phyloP scores from a whole-genome alignment of 805 yeast genomes.

The Saturnispora halmiae region DNA sequence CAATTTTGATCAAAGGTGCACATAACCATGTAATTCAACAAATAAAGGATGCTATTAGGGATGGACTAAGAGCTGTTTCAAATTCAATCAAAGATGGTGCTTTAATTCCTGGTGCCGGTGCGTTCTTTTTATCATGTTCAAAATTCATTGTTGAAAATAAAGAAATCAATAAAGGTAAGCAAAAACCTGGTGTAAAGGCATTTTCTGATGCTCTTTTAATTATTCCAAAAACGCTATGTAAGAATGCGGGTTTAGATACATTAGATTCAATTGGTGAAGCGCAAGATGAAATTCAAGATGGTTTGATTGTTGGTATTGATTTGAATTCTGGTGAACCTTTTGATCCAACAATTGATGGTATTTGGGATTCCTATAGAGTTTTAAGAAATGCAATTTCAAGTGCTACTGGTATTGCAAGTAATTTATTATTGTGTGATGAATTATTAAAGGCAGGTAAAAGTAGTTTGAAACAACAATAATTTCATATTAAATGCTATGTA shows the following conservation, averaged over 20 bases:
- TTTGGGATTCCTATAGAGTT: slow-evolving; percentile 95
- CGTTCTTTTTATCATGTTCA: slow-evolving; percentile 80
- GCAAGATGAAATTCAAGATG: slow-evolving; percentile 80
- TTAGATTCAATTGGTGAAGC: slow-evolving; percentile 81
- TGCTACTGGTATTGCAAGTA: slow-evolving; percentile 91
- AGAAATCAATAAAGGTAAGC: slow-evolving; percentile 62
- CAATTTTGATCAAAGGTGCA: slow-evolving; percentile 89
- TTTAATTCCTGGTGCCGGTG: slow-evolving; percentile 95
- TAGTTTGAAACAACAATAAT: slow-evolving; percentile 53
- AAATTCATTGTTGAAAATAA: slow-evolving; percentile 51
- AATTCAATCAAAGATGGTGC: slow-evolving; percentile 79
- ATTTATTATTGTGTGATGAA: slow-evolving; percentile 89
- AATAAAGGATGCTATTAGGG: slow-evolving; percentile 94
- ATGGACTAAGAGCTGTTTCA: slow-evolving; percentile 90
- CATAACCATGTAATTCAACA: slow-evolving; percentile 83
- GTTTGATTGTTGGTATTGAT: slow-evolving; percentile 83
- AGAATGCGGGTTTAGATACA: slow-evolving; percentile 90
- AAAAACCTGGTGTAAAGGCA: slow-evolving; percentile 84
- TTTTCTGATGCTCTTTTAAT: slow-evolving; percentile 87
- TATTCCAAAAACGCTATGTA: slow-evolving; percentile 85
- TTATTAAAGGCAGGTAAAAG: slow-evolving; percentile 94
- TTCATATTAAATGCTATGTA: background rate
- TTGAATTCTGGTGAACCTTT: slow-evolving; percentile 87
- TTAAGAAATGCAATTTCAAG: slow-evolving; percentile 85
- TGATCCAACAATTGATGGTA: slow-evolving; percentile 89